phyloP scores from a whole-genome alignment of 495 filamentous ascomycete species.

The Hyaloscypha variabilis region DNA sequence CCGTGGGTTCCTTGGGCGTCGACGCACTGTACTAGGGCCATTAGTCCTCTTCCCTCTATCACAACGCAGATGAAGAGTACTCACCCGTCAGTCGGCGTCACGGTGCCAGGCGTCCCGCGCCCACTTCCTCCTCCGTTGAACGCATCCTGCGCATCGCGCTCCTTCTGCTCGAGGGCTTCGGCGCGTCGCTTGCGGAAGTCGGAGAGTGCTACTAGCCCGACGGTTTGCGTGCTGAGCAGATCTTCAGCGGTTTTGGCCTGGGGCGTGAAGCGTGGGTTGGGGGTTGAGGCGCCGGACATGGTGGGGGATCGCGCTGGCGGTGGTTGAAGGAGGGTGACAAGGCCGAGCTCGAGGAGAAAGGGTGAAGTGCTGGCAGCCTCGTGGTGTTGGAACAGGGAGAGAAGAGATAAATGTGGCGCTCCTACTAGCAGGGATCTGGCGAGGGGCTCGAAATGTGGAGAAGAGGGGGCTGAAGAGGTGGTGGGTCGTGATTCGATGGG shows the following conservation, averaged over 20 bases:
- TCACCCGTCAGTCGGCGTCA: conserved; percentile 55
- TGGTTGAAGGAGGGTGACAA: background rate
- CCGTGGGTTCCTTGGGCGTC: conserved; percentile 43
- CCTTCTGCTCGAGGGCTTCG: conserved; percentile 89
- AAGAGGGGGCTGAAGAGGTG: background rate
- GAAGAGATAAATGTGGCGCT: no score
- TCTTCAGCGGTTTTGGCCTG: conserved; percentile 85
- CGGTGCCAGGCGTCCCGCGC: conserved; percentile 48
- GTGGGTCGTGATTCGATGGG: background rate
- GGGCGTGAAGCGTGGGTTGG: conserved; percentile 69
- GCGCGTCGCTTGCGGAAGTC: conserved; percentile 98
- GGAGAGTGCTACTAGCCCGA: conserved; percentile 87
- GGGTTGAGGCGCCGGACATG: conserved; percentile 50
- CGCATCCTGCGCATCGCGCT: conserved; percentile 74
- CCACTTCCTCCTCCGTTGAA: conserved; percentile 49
- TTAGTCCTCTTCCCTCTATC: conserved; percentile 35
- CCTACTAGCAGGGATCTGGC: background rate
- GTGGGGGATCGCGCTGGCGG: conserved; percentile 32
- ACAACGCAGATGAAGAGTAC: conserved; percentile 16
- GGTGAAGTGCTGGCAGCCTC: background rate
- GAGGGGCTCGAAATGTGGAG: background rate
- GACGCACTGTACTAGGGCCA: conserved; percentile 50
- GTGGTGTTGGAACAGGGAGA: background rate
- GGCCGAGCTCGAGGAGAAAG: background rate
- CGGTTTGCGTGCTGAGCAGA: conserved; percentile 88